phyloP scores from a whole-genome alignment of 441 rosid genomes.

The Erodium trifolium region DNA sequence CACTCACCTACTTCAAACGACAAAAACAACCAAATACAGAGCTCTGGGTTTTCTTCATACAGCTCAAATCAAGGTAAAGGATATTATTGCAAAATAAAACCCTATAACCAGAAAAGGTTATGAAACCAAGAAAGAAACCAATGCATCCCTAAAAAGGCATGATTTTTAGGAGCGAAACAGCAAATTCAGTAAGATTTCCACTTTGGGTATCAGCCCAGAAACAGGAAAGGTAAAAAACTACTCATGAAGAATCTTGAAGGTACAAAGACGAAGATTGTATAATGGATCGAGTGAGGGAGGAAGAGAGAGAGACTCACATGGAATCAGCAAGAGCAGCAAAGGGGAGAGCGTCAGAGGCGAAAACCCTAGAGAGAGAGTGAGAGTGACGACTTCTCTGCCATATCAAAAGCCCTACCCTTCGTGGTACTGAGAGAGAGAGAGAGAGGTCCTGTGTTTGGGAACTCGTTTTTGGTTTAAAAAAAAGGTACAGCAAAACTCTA shows the following conservation, averaged over 20 bases:
- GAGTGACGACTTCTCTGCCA: background rate
- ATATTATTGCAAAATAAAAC: too few species aligned
- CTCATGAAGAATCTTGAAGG: background rate
- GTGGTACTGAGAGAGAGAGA: background rate
- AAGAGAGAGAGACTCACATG: slow-evolving; percentile 4
- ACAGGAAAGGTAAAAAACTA: too few species aligned
- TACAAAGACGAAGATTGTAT: background rate
- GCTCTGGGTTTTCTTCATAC: too few species aligned
- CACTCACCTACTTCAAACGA: background rate
- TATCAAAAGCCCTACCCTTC: background rate
- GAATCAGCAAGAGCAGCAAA: background rate
- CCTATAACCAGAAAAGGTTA: background rate
- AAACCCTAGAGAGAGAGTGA: slow-evolving; percentile 2
- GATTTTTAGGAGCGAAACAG: background rate
- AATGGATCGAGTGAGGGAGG: slow-evolving; percentile 1
- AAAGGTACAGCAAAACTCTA: background rate
- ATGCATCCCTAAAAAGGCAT: background rate
- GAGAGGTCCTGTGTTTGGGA: background rate
- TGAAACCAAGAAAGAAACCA: background rate
- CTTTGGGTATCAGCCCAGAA: background rate
- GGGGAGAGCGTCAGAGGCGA: background rate
- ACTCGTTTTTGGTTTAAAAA: background rate
- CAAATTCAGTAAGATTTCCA: background rate
- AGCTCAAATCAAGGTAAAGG: too few species aligned
- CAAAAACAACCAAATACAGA: background rate